These are phyloP conservation scores for Pseudopithomyces chartarum DNA, from an alignment of 2,329 filamentous ascomycete genomes.

Conservation along the genomic window DNA sequence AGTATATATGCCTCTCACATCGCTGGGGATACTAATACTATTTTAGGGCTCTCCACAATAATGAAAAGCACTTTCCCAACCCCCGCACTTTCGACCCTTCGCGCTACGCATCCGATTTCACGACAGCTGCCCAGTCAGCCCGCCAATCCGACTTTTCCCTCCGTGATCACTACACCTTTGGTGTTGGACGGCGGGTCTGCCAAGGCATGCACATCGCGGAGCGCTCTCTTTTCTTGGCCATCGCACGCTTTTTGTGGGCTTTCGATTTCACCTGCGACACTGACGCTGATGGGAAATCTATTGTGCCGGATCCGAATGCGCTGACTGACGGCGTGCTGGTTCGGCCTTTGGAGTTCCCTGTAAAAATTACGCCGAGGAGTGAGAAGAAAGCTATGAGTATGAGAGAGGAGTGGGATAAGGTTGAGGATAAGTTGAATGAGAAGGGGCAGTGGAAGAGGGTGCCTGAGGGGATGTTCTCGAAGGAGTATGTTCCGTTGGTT, in stretches of 20 bases:
- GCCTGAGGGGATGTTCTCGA: conserved; percentile 8
- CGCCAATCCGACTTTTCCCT: conserved; percentile 17
- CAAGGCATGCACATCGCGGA: conserved; percentile 41
- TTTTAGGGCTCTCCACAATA: conserved; percentile 15
- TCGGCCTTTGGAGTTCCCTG: conserved; percentile 18
- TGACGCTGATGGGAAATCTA: conserved; percentile 11
- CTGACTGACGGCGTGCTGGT: conserved; percentile 16
- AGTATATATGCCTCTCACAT: background rate
- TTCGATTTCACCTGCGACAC: conserved; percentile 22
- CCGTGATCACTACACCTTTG: conserved; percentile 43
- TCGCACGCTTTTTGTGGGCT: conserved; percentile 37
- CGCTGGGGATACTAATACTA: background rate
- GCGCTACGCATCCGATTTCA: conserved; percentile 20
- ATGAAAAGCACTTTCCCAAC: conserved; percentile 15
- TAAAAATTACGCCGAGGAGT: conserved; percentile 18
- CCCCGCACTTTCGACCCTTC: conserved; percentile 25
- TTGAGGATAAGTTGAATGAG: conserved; percentile 16
- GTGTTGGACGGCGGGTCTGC: conserved; percentile 43
- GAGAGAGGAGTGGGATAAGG: conserved; percentile 19
- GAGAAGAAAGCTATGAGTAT: conserved; percentile 14
- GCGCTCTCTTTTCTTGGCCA: conserved; percentile 31
- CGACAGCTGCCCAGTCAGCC: conserved; percentile 16
- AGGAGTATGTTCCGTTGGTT: conserved; percentile 1
- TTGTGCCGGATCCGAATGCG: conserved; percentile 8
- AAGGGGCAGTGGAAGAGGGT: conserved; percentile 20